Percentiles rank a stretch among this genome's conserved stretches.
Conservation (phyloP, 2,329 filamentous ascomycete genomes). For the Sarocladium oryzae region DNA sequence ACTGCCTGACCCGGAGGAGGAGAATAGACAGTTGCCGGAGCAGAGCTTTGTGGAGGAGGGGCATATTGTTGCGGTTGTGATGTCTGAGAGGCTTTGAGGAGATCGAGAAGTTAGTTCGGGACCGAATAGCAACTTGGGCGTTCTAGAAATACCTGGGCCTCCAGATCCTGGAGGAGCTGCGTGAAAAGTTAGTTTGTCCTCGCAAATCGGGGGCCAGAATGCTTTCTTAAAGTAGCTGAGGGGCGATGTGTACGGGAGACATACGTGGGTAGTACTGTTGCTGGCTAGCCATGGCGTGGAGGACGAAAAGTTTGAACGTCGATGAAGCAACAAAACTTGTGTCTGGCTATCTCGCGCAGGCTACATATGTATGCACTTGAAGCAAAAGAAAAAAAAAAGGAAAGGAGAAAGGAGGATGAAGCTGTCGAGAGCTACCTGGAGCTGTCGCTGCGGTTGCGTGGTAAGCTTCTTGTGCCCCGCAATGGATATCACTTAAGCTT, state of each 20-base stretch:
- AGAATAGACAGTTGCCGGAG: constrained; percentile 41
- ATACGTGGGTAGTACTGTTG: constrained; percentile 40
- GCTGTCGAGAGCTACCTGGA: constrained; percentile 1
- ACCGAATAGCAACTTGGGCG: no score
- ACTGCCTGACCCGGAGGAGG: constrained; percentile 28
- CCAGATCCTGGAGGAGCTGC: constrained; percentile 36
- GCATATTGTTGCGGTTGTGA: constrained; percentile 33
- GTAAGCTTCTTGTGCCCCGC: constrained; percentile 3
- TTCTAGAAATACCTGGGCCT: constrained; percentile 21
- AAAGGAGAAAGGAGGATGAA: not conserved
- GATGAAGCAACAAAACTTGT: not conserved
- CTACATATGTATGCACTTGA: no score
- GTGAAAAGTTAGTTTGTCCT: constrained; percentile 4
- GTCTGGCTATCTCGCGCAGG: no score
- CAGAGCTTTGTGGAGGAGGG: constrained; percentile 40
- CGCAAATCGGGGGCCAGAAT: not conserved
- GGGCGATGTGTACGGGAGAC: constrained; percentile 14
- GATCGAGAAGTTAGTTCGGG: no score
- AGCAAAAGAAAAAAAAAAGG: not conserved
- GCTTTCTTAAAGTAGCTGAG: not conserved
- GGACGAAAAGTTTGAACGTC: not conserved
- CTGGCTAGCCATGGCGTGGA: constrained; percentile 30
- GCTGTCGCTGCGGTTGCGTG: not conserved
- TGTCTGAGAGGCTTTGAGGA: no score
- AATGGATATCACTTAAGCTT: constrained; percentile 6